Percentiles rank a stretch among this genome's conserved stretches.
phyloP scores from a whole-genome alignment of 2,329 filamentous ascomycete species.

The Tolypocladium nubicola region DNA sequence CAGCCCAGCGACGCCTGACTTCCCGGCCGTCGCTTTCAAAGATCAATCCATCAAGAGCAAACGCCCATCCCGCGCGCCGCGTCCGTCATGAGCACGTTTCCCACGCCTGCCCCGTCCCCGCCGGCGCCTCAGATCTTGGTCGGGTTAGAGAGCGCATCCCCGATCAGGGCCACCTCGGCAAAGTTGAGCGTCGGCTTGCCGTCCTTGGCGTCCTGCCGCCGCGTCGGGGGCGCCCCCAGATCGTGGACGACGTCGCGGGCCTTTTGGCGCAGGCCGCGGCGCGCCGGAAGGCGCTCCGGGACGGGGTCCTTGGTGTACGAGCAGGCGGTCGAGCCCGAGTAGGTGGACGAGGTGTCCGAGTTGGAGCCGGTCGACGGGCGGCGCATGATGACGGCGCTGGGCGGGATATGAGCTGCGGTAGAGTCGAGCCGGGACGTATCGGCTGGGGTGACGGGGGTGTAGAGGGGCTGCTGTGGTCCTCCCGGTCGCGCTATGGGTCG shows the following conservation, averaged over 20 bases:
- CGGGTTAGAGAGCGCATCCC: constrained; percentile 10
- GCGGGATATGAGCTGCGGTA: neutral
- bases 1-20: neutral
- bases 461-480: neutral
- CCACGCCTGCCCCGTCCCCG: neutral
- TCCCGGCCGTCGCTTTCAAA: neutral
- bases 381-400: constrained; percentile 8
- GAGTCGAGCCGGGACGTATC: neutral
- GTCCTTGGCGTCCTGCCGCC: constrained; percentile 19
- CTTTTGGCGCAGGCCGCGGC: constrained; percentile 18
- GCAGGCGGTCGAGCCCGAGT: constrained; percentile 19
- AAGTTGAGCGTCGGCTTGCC: constrained; percentile 17
- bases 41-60: neutral
- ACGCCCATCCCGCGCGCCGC: neutral
- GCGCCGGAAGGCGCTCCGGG: constrained; percentile 1
- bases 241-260: constrained; percentile 22
- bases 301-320: constrained; percentile 15
- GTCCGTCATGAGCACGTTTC: neutral
- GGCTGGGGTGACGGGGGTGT: neutral
- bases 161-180: constrained; percentile 15
- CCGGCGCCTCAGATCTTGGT: neutral
- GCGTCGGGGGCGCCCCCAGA: constrained; percentile 20
- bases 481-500: neutral
- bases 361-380: constrained; percentile 15
- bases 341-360: constrained; percentile 19